Base-by-base conservation (phyloP, 108 stramenopile genomes). In the Nitzschia sp. region DNA sequence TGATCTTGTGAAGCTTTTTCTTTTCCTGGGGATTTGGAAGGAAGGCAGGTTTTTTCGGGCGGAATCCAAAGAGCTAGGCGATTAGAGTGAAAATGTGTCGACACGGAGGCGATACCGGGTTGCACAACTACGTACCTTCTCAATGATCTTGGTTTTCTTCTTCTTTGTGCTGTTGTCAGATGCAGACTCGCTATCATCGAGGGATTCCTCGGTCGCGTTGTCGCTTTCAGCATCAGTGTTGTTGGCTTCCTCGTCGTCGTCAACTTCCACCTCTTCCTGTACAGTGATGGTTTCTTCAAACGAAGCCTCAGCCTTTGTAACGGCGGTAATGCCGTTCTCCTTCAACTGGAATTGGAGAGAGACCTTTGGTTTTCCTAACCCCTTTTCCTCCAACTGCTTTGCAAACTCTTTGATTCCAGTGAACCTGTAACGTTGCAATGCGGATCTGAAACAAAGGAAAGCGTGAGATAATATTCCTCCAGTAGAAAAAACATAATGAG, bases 331-430 rank as follows among this genome's bases (percentile, higher is more conserved):
- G 44, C 97, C 98, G 63, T 85, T 93, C 8, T 77, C 59, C 56
- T 86, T 92, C 55, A 98, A 71, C 60, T 93, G 88, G 79, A 99
- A 98, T 69, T 94, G 90, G 57, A 99, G 71, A 3, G 95, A 85
- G 8, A 99, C 90, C 88, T 99, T 99, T 34, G 98, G 98, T 14
- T 78, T 80, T 19, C 90, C 95, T 41, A 90, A 70, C 15, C 84
- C 86, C 81, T 97, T 93, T 57, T 87, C 95, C 53, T 83, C 83
- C 95, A 95, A 94, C 61, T 97, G 91, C 70, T 82, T 89, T 24
- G 97, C 95, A 67, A 97, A 97, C 1, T 80, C 89, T 8, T 79
- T 82, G 19, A 99, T 78, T 42, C 98, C 98, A 10, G 88, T 75
- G 51, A 99, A 81, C 67, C 95, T 89, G 86, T 97, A 99, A 29